Conservation (phyloP, 768 basidiomycete genomes). For the Tricholoma furcatifolium region DNA sequence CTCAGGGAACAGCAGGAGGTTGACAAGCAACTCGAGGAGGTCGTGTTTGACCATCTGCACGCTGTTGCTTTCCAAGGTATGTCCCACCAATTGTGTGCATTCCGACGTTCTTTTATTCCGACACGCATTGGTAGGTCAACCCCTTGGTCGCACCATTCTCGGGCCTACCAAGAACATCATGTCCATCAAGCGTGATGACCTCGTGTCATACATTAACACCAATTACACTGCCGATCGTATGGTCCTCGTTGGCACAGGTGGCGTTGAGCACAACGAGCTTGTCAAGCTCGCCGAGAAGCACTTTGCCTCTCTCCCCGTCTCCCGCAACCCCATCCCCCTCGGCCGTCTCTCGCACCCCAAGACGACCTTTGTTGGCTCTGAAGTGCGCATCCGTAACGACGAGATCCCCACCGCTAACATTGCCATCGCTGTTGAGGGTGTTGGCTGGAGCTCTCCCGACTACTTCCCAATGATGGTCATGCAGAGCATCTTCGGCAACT, state of each 20-base stretch:
- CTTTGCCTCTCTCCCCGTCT: constrained; percentile 87
- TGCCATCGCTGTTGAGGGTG: constrained; percentile 97
- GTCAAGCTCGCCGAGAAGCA: constrained; percentile 95
- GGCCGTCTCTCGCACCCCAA: constrained; percentile 76
- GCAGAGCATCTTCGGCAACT: constrained; percentile 98
- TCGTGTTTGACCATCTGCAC: constrained; percentile 98
- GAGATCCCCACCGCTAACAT: constrained; percentile 86
- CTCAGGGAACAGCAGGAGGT: constrained; percentile 98
- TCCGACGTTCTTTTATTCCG: constrained; percentile 11
- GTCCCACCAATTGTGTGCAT: constrained; percentile 24
- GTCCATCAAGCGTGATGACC: constrained; percentile 90
- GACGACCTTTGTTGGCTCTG: constrained; percentile 87
- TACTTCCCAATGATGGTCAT: constrained; percentile 99
- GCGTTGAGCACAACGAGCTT: constrained; percentile 87
- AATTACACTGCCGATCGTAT: constrained; percentile 99
- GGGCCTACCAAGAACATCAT: constrained; percentile 96
- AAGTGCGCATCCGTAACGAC: constrained; percentile 95
- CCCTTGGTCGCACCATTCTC: constrained; percentile 95
- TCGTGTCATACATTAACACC: constrained; percentile 88
- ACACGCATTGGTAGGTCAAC: constrained; percentile 60
- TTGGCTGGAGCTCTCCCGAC: constrained; percentile 96
- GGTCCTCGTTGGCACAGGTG: constrained; percentile 97
- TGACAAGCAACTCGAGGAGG: constrained; percentile 97
- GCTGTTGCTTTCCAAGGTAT: constrained; percentile 94
- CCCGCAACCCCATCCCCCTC: constrained; percentile 83